Percentiles rank a stretch among this genome's conserved stretches.
These are phyloP conservation scores for sunflower (Helianthus annuus) DNA, from an alignment of 129 eudicot genomes.

Conservation along the genomic window DNA sequence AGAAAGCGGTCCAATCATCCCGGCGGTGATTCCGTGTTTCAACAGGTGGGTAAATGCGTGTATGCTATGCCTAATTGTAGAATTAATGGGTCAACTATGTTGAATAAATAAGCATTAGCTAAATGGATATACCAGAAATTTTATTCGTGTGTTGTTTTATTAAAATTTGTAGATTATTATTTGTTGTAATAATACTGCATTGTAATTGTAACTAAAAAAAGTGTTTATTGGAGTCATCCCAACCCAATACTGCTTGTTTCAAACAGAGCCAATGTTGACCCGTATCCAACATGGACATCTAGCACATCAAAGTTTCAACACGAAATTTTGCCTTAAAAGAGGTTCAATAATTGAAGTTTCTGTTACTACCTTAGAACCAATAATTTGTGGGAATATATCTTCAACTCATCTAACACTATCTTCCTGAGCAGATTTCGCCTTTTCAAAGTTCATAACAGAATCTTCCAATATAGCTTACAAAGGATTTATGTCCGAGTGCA, in stretches of 20 bases:
- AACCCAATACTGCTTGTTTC: not conserved
- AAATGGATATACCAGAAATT: no score
- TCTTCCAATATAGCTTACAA: constrained; percentile 93
- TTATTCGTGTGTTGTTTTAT: not conserved
- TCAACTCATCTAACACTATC: constrained; percentile 83
- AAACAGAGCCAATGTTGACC: not conserved
- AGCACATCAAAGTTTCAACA: not conserved
- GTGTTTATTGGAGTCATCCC: not conserved
- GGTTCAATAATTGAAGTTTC: not conserved
- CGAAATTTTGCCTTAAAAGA: not conserved
- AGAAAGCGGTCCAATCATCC: no score
- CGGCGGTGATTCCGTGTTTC: no score
- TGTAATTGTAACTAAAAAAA: not conserved
- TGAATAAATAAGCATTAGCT: no score
- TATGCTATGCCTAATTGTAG: no score
- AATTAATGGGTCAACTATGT: no score
- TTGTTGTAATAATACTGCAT: not conserved
- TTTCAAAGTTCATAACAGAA: constrained; percentile 78
- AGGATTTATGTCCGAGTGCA: not conserved
- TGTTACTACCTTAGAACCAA: constrained; percentile 78
- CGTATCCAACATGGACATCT: not conserved
- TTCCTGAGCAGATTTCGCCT: constrained; percentile 71
- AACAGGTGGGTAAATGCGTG: not conserved
- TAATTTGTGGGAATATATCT: constrained; percentile 82
- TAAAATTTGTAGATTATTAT: not conserved